Evolutionary conservation across 495 filamentous ascomycete genomes (phyloP).

Genomic region (Xylaria longipes): DNA sequence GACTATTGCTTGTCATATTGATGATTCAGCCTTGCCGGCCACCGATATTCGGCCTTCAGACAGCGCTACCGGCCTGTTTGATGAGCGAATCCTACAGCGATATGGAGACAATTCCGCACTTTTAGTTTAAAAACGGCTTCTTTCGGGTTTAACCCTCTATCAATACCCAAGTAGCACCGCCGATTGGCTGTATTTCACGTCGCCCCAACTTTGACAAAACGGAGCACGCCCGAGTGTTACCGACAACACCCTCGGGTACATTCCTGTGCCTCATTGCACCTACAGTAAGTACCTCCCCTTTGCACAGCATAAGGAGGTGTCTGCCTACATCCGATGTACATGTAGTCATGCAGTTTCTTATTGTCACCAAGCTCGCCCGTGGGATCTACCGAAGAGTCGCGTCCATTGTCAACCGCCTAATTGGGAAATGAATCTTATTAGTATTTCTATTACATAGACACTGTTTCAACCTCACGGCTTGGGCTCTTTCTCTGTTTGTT

Average conservation of each 20-base stretch:
- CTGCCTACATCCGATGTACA: background rate
- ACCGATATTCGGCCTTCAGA: slow-evolving; percentile 20
- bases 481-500: slow-evolving; percentile 24
- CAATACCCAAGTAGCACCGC: background rate
- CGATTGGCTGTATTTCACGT: background rate
- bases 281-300: background rate
- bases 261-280: background rate
- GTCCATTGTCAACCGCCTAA: background rate
- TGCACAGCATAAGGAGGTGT: background rate
- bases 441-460: background rate
- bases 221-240: background rate
- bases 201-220: background rate
- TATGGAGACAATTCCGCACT: slow-evolving; percentile 15
- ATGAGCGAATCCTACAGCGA: background rate
- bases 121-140: background rate
- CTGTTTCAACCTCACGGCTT: background rate
- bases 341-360: slow-evolving; percentile 1
- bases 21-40: background rate
- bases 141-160: background rate
- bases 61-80: background rate
- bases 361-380: background rate
- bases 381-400: background rate
- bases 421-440: background rate
- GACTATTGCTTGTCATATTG: background rate
- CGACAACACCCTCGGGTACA: background rate